Conservation (phyloP, 371 early-diverging fungal genomes). For the Batrachochytrium dendrobatidis region DNA sequence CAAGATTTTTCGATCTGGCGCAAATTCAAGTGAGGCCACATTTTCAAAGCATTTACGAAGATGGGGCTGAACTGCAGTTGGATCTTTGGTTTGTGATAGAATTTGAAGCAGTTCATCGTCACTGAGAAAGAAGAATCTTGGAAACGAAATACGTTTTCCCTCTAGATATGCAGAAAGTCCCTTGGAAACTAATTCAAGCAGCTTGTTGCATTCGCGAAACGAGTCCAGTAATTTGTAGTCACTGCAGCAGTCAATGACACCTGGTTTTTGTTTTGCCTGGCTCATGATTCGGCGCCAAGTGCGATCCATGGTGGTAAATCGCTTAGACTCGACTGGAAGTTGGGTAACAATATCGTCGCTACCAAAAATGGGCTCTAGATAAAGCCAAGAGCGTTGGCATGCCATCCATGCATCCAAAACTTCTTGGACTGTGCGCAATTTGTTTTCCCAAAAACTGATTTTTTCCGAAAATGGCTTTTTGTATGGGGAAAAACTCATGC, state of each 20-base stretch:
- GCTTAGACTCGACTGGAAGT: slow-evolving; percentile 48
- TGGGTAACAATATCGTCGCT: slow-evolving; percentile 52
- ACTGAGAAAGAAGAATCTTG: slow-evolving; percentile 54
- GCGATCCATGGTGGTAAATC: slow-evolving; percentile 51
- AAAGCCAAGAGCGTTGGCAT: slow-evolving; percentile 51
- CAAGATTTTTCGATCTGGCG: slow-evolving; percentile 35
- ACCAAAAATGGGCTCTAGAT: slow-evolving; percentile 52
- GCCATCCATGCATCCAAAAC: slow-evolving; percentile 52
- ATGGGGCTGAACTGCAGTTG: slow-evolving; percentile 53
- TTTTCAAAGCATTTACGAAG: slow-evolving; percentile 55
- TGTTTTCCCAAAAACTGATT: slow-evolving; percentile 45
- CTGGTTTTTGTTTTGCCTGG: slow-evolving; percentile 39
- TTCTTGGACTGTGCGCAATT: slow-evolving; percentile 49
- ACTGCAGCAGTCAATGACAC: slow-evolving; percentile 43
- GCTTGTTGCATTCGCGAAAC: slow-evolving; percentile 51
- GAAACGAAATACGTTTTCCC: slow-evolving; percentile 49
- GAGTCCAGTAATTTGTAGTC: slow-evolving; percentile 48
- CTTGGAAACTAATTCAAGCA: slow-evolving; percentile 51
- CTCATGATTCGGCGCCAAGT: slow-evolving; percentile 49
- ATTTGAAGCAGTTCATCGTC: slow-evolving; percentile 57
- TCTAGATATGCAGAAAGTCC: slow-evolving; percentile 53
- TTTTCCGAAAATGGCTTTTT: slow-evolving; percentile 52
- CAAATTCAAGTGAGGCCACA: slow-evolving; percentile 44
- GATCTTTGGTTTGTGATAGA: slow-evolving; percentile 53
- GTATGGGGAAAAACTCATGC: slow-evolving; percentile 52